Evolutionary conservation across 2,329 filamentous ascomycete genomes (phyloP), one percentile per base, ranked within the genome.

Genomic region (Achaetomium macrosporum): DNA sequence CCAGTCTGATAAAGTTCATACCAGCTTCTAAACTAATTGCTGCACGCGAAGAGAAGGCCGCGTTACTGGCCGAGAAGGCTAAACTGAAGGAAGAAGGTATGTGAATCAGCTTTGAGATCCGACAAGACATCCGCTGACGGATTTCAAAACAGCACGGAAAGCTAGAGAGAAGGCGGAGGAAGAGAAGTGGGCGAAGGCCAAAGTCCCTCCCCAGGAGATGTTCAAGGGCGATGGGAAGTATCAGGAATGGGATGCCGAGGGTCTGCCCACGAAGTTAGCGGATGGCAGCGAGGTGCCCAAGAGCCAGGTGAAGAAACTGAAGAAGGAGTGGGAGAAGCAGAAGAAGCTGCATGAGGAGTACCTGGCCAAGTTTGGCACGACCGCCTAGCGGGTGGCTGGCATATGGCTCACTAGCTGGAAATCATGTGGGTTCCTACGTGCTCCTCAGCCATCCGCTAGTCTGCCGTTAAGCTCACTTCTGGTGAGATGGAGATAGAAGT

Each of bases 291-390:
- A 95, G 61, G 76, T 96, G 36, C 80, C 88, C 5, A 96, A 96
- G 76, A 87, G 79, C 55, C 81, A 83, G 65, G 65, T 73, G 47
- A 96, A 96, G 78, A 91, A 89, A 74, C 69, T 96, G 61, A 84
- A 77, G 71, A 96, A 96, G 76, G 85, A 90, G 51, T 95, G 88
- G 88, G 87, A 95, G 62, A 84, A 78, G 66, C 92, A 96, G 74
- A 93, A 90, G 77, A 95, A 92, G 77, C 68, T 81, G 54, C 85
- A 91, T 67, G 85, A 91, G 58, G 82, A 84, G 57, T 87, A 66
- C 37, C 50, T 59, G 9, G 61, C 59, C n/a, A 71, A 70, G 56
- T 68, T 69, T 53, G 67, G 66, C 8, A n/a, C 35, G 13, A 46
- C 17, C 15, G 47, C 40, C 25, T 35, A 17, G 30, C 12, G 11